Conservation (phyloP, 208 protist genomes). For the Acanthamoeba triangularis region DNA sequence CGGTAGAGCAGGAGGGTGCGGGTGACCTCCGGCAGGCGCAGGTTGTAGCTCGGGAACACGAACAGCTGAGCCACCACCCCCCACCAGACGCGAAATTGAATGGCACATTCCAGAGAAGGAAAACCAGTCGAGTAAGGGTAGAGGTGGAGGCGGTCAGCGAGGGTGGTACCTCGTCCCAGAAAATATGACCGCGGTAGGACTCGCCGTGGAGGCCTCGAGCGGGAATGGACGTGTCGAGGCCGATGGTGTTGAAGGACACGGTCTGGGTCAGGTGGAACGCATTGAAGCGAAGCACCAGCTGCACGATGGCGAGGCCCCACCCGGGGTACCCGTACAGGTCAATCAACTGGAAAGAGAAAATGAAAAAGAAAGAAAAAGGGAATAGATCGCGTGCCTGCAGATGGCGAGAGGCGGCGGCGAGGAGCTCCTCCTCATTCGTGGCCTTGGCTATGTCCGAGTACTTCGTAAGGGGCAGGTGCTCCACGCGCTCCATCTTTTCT, state of each 20-base stretch:
- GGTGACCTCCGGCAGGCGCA: constrained; percentile 67
- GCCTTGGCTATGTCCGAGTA: neutral
- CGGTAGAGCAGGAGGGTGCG: constrained; percentile 76
- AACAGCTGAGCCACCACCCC: neutral
- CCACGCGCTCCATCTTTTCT: neutral
- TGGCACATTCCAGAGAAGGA: no score
- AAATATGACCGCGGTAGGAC: constrained; percentile 80
- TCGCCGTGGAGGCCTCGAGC: constrained; percentile 82
- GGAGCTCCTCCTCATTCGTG: neutral
- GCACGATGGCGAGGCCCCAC: no score
- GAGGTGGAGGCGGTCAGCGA: no score
- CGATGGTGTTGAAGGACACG: constrained; percentile 57
- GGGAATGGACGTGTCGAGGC: constrained; percentile 70
- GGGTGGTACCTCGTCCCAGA: constrained; percentile 86
- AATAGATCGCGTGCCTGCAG: neutral
- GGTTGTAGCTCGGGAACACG: constrained; percentile 52
- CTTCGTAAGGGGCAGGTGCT: neutral
- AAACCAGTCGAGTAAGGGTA: neutral
- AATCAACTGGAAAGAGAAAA: neutral
- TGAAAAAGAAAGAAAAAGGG: no score
- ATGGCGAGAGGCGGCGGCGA: neutral
- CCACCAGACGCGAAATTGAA: no score
- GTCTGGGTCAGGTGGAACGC: constrained; percentile 76
- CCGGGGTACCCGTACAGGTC: no score
- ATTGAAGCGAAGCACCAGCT: constrained; percentile 75